Evolutionary conservation across 2,329 filamentous ascomycete genomes (phyloP).

Genomic region (Alternaria consortialis): DNA sequence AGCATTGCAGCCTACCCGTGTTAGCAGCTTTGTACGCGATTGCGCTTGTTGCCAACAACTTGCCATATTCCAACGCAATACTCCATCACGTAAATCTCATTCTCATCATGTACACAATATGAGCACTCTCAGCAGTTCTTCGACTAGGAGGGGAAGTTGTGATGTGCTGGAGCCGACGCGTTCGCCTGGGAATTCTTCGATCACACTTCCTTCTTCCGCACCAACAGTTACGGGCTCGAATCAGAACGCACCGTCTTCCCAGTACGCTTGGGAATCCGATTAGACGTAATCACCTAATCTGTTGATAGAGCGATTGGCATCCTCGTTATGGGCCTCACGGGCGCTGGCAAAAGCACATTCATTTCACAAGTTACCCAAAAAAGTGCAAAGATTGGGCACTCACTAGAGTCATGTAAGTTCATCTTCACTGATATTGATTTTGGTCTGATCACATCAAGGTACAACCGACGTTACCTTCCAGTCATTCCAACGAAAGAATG

Average conservation of each 20-base stretch:
- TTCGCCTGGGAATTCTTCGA: neutral
- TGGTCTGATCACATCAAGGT: conserved; percentile 10
- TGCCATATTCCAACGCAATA: neutral
- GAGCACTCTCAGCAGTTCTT: neutral
- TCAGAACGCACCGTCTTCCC: neutral
- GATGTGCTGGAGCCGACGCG: neutral
- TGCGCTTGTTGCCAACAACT: neutral
- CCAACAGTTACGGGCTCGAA: neutral
- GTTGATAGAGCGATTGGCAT: conserved; percentile 28
- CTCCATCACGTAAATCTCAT: neutral
- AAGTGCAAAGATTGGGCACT: conserved; percentile 39
- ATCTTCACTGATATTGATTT: neutral
- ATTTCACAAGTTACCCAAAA: conserved; percentile 33
- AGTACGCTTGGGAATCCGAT: neutral
- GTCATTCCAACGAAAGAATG: neutral
- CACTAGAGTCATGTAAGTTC: conserved; percentile 26
- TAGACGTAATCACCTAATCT: neutral
- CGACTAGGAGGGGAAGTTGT: neutral
- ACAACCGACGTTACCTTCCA: conserved; percentile 12
- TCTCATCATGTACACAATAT: neutral
- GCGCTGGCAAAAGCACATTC: conserved; percentile 53
- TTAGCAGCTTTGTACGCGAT: neutral
- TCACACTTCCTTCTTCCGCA: neutral
- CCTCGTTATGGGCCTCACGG: conserved; percentile 55
- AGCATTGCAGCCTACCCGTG: neutral